Base-by-base conservation (phyloP, 2,329 filamentous ascomycete species). In the Aaosphaeria pasadenensis region DNA sequence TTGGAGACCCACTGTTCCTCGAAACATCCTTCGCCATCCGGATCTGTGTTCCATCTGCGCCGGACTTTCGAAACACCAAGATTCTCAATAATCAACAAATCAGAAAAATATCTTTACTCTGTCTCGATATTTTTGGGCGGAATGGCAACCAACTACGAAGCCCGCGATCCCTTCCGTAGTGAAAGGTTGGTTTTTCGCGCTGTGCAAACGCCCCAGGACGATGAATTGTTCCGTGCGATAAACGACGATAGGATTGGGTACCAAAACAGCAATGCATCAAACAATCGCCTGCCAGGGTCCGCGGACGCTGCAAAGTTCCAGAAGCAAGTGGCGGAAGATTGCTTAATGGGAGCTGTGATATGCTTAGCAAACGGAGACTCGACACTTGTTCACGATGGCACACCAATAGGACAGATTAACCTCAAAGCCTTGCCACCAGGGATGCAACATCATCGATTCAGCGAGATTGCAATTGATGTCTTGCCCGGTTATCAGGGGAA, bases 381-480 rank as follows among this genome's bases (percentile, higher is more conserved):
- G 7, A 24, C 39, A 11, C 39, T 28, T 7, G 33, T 36, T n/a
- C 33, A 36, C 33, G 30, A 11, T 17, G 43, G 46, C 5, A 50
- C 43, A 0, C 48, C 57, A 11, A 54, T 62, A 1, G 59, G 59
- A 30, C 47, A 56, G 17, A 39, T 62, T 6, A 50, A 55, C 29
- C 50, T 62, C 17, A 49, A 41, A 9, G 24, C 17, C 7, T 30
- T 36, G 0, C 30, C 45, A 3, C 42, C 39, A 0, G 31, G 39
- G 11, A 35, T 44, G 30, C 24, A 42, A 4, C 75, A 77, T 48
- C 74, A 79, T 51, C 69, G 76, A 11, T 62, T 61, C 51, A 69
- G 71, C 9, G 65, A 71, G 38, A 62, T 78, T 6, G 71, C 66
- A 0, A 61, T 78, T n/a, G 55, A 60, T 0, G 63, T 78, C 5